Evolutionary conservation across 768 basidiomycete species (phyloP).

Genomic region (Grammothele lineata): DNA sequence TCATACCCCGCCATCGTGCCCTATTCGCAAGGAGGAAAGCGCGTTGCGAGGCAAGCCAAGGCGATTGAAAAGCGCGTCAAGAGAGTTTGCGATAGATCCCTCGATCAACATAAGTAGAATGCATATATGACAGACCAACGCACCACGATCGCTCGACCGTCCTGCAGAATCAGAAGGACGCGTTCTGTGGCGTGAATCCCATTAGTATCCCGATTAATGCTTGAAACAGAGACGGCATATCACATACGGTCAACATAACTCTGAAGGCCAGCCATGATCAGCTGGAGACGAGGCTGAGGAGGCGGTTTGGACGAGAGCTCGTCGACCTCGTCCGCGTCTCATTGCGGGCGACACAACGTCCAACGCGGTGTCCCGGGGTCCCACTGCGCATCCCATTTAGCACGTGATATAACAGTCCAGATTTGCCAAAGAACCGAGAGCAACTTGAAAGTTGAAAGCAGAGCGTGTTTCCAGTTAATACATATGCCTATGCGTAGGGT

Average conservation of each 20-base stretch:
- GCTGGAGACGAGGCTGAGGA: not conserved
- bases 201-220: too few relatives aligned
- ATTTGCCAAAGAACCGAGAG: too few relatives aligned
- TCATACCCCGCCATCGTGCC: constrained; percentile 91
- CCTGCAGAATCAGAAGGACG: constrained; percentile 92
- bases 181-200: too few relatives aligned
- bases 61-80: not conserved
- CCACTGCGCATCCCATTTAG: too few relatives aligned
- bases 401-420: constrained; percentile 13
- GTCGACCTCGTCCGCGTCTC: not conserved
- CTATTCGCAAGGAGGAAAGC: constrained; percentile 34
- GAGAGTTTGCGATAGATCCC: not conserved
- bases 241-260: constrained; percentile 84
- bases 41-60: not conserved
- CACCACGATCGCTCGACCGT: constrained; percentile 92
- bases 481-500: too few relatives aligned
- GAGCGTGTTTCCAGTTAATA: too few relatives aligned
- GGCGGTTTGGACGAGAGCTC: constrained; percentile 1
- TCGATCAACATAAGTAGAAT: not conserved
- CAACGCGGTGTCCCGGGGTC: not conserved
- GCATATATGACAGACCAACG: too few relatives aligned
- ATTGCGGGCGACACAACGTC: not conserved
- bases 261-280: constrained; percentile 80
- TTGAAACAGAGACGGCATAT: not conserved
- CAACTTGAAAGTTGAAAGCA: too few relatives aligned